Percentiles rank a stretch among this genome's conserved stretches.
Conservation (phyloP, 2,329 filamentous ascomycete species). For the Neofusicoccum cordaticola region DNA sequence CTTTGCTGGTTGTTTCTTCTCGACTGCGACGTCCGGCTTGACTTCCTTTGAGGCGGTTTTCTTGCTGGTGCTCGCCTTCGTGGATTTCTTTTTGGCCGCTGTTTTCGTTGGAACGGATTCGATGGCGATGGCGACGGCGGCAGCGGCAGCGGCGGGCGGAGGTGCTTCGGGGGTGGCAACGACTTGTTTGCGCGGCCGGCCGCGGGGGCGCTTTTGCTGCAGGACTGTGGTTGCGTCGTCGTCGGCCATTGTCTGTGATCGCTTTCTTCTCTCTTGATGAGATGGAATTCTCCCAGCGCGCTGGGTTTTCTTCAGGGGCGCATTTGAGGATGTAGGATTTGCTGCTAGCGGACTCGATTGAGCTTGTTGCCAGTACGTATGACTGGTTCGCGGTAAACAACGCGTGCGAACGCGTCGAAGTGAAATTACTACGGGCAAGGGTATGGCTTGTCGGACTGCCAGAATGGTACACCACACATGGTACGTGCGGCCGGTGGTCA, state of each 20-base stretch:
- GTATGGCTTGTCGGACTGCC: not conserved
- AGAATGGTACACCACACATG: not conserved
- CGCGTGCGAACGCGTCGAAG: not conserved
- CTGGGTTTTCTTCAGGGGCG: not conserved
- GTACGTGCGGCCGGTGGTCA: not conserved
- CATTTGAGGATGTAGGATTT: too few species aligned
- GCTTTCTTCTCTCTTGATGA: too few species aligned
- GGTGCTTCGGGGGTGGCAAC: not conserved
- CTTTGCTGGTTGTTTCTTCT: not conserved
- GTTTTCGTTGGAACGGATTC: not conserved
- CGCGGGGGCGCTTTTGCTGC: not conserved
- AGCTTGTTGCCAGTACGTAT: not conserved
- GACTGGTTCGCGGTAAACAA: slow-evolving; percentile 1
- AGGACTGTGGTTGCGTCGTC: too few species aligned
- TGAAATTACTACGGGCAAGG: not conserved
- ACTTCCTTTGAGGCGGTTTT: not conserved
- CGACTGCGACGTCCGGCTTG: not conserved
- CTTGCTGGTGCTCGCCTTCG: not conserved
- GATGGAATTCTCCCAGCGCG: too few species aligned
- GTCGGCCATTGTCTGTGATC: too few species aligned
- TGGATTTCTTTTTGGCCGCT: not conserved
- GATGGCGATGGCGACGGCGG: not conserved
- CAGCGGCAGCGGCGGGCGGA: not conserved
- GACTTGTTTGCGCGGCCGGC: slow-evolving; percentile 3
- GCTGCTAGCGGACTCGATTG: not conserved